Base-by-base conservation (phyloP, 2,329 filamentous ascomycete genomes). In the Botrytis sinoallii region DNA sequence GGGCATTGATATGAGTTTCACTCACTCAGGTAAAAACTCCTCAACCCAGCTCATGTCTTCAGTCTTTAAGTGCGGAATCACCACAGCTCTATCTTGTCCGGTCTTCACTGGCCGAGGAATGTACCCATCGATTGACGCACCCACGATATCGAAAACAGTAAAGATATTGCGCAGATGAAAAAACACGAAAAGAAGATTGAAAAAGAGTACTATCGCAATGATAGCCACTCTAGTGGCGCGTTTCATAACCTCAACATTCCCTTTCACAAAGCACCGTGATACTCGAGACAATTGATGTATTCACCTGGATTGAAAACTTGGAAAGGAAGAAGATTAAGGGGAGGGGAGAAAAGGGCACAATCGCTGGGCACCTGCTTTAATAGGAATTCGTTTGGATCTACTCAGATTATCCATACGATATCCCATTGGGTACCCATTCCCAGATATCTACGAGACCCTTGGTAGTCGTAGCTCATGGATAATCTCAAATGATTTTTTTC, bases 1-100 rank as follows among this genome's bases (percentile, higher is more conserved):
- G 25, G 2, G 3, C 35, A 40, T 40, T n/a, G 9, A 20, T 42
- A 3, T n/a, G 22, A 44, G n/a, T 8, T 22, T 10, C n/a, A 38
- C 38, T 59, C 29, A 70, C 52, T 70, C 67, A 3, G 67, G 52
- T 59, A 70, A 60, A 38, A 71, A 57, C 44, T 60, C 63, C 38
- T 38, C 14, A 59, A 72, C 35, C 63, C 63, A 72, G 29, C 35
- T 57, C n/a, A 38, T 48, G 32, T 67, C 61, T 44, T 67, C 70
- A 18, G 38, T 16, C 18, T 72, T 35, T 4, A 70, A 22, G 40
- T 70, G 67, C 20, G 35, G 16, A 32, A 60, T 46, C 16, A 70
- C 40, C 12, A 60, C 52, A 22, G 52, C 67, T n/a, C 67, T 59
- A n/a, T 70, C 67, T 48, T 60, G 38, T 12, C 67, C 67, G 38